Evolutionary conservation across 331 rosid genomes (phyloP).

Genomic region (Rosa hybrid): DNA sequence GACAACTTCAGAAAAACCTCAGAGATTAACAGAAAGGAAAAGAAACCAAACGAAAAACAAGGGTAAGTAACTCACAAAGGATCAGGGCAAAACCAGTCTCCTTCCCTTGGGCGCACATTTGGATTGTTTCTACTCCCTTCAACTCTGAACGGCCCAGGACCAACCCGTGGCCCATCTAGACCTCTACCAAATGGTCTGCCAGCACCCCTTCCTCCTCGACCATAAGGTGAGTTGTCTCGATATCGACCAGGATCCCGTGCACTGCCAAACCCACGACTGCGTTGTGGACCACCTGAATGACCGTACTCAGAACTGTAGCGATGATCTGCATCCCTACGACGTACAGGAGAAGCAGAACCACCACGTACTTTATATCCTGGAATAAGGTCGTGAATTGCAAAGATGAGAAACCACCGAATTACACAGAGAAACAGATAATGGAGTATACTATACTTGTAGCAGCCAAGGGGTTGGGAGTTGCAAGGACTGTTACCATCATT

Average conservation of each 20-base stretch:
- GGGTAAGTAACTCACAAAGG: conserved; percentile 53
- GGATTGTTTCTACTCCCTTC: conserved; percentile 84
- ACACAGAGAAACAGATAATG: conserved; percentile 31
- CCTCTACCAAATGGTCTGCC: conserved; percentile 77
- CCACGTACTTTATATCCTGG: conserved; percentile 96
- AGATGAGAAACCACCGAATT: conserved; percentile 41
- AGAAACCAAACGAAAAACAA: neutral
- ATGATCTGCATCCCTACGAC: conserved; percentile 62
- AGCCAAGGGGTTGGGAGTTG: conserved; percentile 37
- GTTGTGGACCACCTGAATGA: conserved; percentile 41
- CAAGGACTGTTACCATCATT: conserved; percentile 48
- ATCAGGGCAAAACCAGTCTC: conserved; percentile 92
- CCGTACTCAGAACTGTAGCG: conserved; percentile 61
- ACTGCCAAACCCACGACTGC: conserved; percentile 61
- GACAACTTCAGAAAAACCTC: neutral
- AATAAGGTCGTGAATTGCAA: conserved; percentile 48
- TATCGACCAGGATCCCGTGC: conserved; percentile 71
- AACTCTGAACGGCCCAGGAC: conserved; percentile 69
- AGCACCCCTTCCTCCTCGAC: conserved; percentile 71
- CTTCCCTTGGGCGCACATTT: conserved; percentile 89
- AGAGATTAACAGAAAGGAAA: neutral
- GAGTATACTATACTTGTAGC: conserved; percentile 34
- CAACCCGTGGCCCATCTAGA: conserved; percentile 59
- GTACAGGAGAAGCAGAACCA: conserved; percentile 89
- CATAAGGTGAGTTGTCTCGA: conserved; percentile 69